Conservation (phyloP, 2,329 filamentous ascomycete genomes). For the Fusarium sp. region DNA sequence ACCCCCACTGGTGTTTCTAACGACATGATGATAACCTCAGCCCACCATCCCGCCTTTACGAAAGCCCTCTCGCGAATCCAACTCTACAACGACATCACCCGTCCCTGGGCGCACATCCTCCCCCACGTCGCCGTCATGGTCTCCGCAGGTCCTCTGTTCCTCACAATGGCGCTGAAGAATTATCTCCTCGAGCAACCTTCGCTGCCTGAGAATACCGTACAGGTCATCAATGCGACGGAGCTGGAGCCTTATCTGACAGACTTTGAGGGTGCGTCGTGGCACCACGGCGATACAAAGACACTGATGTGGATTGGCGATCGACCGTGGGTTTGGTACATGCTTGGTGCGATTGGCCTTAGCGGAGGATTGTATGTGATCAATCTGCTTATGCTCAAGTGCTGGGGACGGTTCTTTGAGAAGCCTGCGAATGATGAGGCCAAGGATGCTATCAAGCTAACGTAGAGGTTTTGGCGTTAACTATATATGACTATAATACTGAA, state of each 20-base stretch:
- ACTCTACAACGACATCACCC: constrained; percentile 65
- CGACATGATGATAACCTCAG: constrained; percentile 80
- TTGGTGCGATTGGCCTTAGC: constrained; percentile 43
- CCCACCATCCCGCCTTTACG: constrained; percentile 79
- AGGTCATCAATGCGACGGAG: constrained; percentile 44
- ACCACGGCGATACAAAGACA: constrained; percentile 57
- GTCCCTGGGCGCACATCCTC: constrained; percentile 71
- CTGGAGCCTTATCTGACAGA: constrained; percentile 51
- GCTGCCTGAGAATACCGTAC: constrained; percentile 42
- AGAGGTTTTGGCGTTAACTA: constrained; percentile 2
- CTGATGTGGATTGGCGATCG: constrained; percentile 60
- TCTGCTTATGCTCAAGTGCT: constrained; percentile 20
- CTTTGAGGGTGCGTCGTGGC: constrained; percentile 56
- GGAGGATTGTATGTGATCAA: constrained; percentile 35
- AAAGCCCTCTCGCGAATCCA: constrained; percentile 75
- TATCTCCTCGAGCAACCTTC: constrained; percentile 67
- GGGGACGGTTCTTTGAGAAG: constrained; percentile 21
- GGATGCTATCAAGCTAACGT: constrained; percentile 37
- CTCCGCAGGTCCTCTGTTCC: constrained; percentile 78
- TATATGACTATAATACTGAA: constrained; percentile 21
- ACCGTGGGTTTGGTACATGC: constrained; percentile 48
- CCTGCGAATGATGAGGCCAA: constrained; percentile 23
- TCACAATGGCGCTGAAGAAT: constrained; percentile 80
- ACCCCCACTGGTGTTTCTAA: constrained; percentile 83
- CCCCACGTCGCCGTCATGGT: constrained; percentile 84